phyloP scores from a whole-genome alignment of 2,329 filamentous ascomycete species.

The Delphinella strobiligena region DNA sequence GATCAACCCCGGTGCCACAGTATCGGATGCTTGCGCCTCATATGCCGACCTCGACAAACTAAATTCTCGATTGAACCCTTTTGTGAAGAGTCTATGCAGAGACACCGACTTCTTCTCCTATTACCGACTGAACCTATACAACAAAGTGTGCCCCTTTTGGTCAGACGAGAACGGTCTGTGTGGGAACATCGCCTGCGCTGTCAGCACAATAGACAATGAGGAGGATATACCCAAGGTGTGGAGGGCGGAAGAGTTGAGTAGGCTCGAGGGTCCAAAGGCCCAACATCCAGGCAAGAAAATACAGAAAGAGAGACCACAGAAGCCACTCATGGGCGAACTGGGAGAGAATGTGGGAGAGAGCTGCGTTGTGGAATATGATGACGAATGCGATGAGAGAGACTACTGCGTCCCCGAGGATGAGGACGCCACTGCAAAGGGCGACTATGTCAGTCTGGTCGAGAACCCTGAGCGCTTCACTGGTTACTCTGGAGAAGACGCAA shows the following conservation, averaged over 20 bases:
- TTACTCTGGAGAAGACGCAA: slow-evolving; percentile 71
- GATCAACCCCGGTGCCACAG: slow-evolving; percentile 80
- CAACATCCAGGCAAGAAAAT: slow-evolving; percentile 68
- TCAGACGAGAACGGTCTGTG: slow-evolving; percentile 86
- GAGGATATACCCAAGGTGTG: slow-evolving; percentile 86
- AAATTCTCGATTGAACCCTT: slow-evolving; percentile 64
- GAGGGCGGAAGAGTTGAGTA: slow-evolving; percentile 83
- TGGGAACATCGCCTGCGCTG: slow-evolving; percentile 91
- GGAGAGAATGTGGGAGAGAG: slow-evolving; percentile 86
- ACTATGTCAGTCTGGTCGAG: slow-evolving; percentile 87
- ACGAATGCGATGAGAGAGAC: slow-evolving; percentile 91
- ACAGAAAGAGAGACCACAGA: slow-evolving; percentile 57
- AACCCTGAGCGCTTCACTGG: slow-evolving; percentile 96
- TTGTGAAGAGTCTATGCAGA: slow-evolving; percentile 67
- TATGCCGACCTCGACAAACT: slow-evolving; percentile 81
- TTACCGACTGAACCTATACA: slow-evolving; percentile 88
- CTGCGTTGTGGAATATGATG: slow-evolving; percentile 94
- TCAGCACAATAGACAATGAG: slow-evolving; percentile 90
- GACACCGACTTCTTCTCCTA: slow-evolving; percentile 97
- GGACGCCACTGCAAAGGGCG: slow-evolving; percentile 71
- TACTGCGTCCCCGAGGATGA: slow-evolving; percentile 97
- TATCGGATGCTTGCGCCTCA: slow-evolving; percentile 88
- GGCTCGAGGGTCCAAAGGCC: slow-evolving; percentile 83
- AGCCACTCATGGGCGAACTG: slow-evolving; percentile 68
- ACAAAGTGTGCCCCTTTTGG: slow-evolving; percentile 95